Evolutionary conservation across 805 yeast genomes (phyloP), one percentile per base, ranked within the genome.

Genomic region (Nakazawaea anatomiae): DNA sequence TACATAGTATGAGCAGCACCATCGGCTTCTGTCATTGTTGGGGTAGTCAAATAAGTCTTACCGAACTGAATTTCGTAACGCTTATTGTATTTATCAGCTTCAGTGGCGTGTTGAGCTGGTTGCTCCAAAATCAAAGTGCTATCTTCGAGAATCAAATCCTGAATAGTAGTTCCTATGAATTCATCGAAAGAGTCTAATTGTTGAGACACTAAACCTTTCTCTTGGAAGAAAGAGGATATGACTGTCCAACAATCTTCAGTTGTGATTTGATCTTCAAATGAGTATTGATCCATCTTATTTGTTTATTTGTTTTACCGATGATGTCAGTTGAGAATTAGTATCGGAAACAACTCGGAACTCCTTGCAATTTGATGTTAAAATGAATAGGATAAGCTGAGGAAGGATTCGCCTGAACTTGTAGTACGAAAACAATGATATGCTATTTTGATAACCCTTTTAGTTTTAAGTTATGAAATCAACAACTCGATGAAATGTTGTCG

Each of bases 211-310:
- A 94, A 78, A 54, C 99, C 99, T 66, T 91, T 92, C 64, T 91
- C 95, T 71, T 87, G 89, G 77, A 94, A 94, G 70, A 94, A 94
- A 14, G 98, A 82, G 31, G 97, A 87, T 58, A 94, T 94, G 55
- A 94, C 98, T 34, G 96, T 85, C 99, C 99, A 94, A 71, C 99
- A 94, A 76, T 94, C 99, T 73, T 94, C 99, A 31, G 97, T 88
- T 34, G 98, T 90, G 72, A 94, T 89, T 63, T 85, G 80, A 56
- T 77, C 84, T 59, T 85, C 91, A 65, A 83, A 83, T 51, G 79
- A 82, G 67, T 88, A 87, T 47, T 84, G 87, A 67, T 86, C 91
- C 51, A 43, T 30, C 42, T 34, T 47, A 29, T 45, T 11, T 42
- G 12, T 49, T 68, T 73, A 18, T 18, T 2, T 18, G 25, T 18